These are phyloP conservation scores for Oryza brachyantha DNA, from an alignment of 176 grass and related monocot species.

Conservation along the genomic window DNA sequence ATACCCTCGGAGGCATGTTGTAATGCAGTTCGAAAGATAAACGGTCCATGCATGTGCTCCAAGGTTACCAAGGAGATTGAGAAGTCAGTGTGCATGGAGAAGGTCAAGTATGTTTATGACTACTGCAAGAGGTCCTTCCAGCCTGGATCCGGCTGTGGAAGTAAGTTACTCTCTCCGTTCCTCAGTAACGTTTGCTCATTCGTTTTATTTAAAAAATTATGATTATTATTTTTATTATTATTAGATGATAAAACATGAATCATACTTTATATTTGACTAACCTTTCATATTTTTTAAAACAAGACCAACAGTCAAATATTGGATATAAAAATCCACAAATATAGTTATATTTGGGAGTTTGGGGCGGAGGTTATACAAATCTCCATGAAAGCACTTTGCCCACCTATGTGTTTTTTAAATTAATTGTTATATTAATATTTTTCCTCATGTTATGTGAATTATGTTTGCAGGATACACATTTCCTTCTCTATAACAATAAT, in stretches of 20 bases:
- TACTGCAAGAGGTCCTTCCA: slow-evolving; percentile 29
- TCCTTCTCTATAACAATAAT: not conserved
- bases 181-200: no score
- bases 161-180: no score
- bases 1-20: slow-evolving; percentile 37
- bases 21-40: not conserved
- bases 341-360: no score
- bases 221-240: no score
- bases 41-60: slow-evolving; percentile 29
- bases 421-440: not conserved
- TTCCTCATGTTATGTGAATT: not conserved
- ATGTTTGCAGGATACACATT: slow-evolving; percentile 13
- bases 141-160: slow-evolving; percentile 33
- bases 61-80: slow-evolving; percentile 18
- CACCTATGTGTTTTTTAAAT: not conserved
- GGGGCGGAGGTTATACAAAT: not conserved
- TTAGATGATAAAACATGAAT: no score
- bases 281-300: no score
- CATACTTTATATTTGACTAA: no score
- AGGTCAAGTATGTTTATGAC: slow-evolving; percentile 23
- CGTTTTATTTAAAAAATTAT: no score
- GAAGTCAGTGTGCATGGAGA: slow-evolving; percentile 42
- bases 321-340: no score
- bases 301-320: no score
- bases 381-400: not conserved